Conservation (phyloP, 345 rosid species). For the Aethionema arabicum region DNA sequence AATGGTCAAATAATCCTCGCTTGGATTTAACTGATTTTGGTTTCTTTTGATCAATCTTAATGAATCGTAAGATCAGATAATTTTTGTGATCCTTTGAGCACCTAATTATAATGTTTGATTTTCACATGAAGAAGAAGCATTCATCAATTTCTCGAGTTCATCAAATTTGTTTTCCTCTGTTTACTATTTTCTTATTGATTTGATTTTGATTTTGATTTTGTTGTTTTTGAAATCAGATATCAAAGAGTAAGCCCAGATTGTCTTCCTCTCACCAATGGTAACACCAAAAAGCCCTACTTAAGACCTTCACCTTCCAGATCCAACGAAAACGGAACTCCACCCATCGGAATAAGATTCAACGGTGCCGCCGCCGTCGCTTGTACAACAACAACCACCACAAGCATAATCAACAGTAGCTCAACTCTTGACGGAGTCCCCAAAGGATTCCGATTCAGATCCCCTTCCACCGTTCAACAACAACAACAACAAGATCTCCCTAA, state of each 20-base stretch:
- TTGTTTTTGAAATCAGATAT: constrained; percentile 36
- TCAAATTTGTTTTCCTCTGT: background rate
- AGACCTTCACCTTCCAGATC: constrained; percentile 37
- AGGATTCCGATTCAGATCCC: constrained; percentile 38
- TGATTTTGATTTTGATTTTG: constrained; percentile 3
- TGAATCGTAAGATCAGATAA: background rate
- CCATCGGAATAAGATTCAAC: constrained; percentile 16
- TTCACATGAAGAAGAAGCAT: background rate
- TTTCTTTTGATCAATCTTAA: constrained; percentile 1
- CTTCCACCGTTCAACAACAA: constrained; percentile 26
- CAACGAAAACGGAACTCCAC: constrained; percentile 21
- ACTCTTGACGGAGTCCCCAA: constrained; percentile 29
- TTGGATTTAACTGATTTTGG: background rate
- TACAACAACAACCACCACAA: background rate
- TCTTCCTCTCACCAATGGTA: constrained; percentile 40
- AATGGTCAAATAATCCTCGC: background rate
- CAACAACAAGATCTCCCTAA: constrained; percentile 27
- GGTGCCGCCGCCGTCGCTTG: background rate
- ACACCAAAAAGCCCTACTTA: constrained; percentile 38
- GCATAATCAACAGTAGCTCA: constrained; percentile 17
- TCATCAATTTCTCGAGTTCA: background rate
- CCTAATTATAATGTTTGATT: too few relatives aligned
- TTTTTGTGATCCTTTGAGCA: background rate
- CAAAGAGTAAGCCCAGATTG: constrained; percentile 60
- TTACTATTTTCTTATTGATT: background rate